phyloP scores from a whole-genome alignment of 176 grass and related monocot species.

The Puccinellia tenuiflora region DNA sequence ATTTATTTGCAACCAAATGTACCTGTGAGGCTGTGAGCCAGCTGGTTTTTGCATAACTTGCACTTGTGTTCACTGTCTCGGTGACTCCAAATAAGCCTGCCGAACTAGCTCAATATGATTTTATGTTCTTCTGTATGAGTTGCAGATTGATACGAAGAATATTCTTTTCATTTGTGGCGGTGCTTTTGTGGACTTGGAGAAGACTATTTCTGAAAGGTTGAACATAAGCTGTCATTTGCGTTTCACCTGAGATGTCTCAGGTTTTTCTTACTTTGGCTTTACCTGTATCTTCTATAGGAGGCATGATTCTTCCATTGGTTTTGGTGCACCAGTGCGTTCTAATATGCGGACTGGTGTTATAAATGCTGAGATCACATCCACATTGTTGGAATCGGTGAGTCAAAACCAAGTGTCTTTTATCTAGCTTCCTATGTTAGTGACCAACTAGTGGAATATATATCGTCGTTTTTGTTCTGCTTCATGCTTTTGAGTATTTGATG shows the following conservation, averaged over 20 bases:
- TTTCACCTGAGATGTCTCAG: neutral
- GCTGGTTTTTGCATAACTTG: neutral
- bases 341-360: conserved; percentile 55
- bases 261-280: neutral
- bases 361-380: conserved; percentile 55
- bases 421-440: neutral
- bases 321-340: conserved; percentile 57
- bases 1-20: neutral
- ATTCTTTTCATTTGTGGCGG: conserved; percentile 82
- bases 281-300: conserved; percentile 27
- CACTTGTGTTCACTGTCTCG: neutral
- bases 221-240: neutral
- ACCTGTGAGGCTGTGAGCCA: neutral
- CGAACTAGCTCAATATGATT: neutral
- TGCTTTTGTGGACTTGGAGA: conserved; percentile 74
- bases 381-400: conserved; percentile 69
- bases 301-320: conserved; percentile 79
- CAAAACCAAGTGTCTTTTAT: neutral
- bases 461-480: neutral
- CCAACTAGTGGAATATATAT: neutral
- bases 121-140: conserved; percentile 18
- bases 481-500: neutral
- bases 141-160: conserved; percentile 74
- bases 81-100: neutral
- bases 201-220: conserved; percentile 79